These are phyloP conservation scores for Teratosphaeria epicoccoides DNA, from an alignment of 2,329 filamentous ascomycete genomes.

Conservation along the genomic window DNA sequence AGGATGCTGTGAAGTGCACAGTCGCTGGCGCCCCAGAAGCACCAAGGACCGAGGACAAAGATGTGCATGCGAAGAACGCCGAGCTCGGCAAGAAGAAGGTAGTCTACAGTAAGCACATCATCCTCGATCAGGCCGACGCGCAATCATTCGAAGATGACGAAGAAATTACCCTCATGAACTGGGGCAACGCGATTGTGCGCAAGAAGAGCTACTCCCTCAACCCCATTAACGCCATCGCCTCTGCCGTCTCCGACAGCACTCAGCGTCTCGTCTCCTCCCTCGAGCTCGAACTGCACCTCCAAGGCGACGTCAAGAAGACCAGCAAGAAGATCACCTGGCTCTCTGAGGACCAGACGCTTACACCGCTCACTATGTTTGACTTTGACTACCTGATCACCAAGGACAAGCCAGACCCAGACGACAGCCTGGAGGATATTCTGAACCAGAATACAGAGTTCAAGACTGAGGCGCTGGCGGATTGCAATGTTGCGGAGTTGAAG, in stretches of 20 bases:
- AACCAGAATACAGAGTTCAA: conserved; percentile 65
- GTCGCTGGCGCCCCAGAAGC: conserved; percentile 24
- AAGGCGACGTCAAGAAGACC: conserved; percentile 88
- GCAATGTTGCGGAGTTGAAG: conserved; percentile 67
- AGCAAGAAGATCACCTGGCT: conserved; percentile 97
- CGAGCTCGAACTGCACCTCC: conserved; percentile 77
- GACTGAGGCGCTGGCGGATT: conserved; percentile 67
- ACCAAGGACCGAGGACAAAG: conserved; percentile 59
- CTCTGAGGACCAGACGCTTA: conserved; percentile 62
- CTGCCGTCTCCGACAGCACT: conserved; percentile 35
- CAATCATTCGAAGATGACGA: conserved; percentile 72
- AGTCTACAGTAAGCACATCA: conserved; percentile 60
- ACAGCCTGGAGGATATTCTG: conserved; percentile 73
- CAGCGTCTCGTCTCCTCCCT: conserved; percentile 54
- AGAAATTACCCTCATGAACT: conserved; percentile 93
- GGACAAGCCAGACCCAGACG: conserved; percentile 83
- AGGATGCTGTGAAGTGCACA: conserved; percentile 49
- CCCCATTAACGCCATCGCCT: conserved; percentile 33
- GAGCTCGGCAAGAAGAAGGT: conserved; percentile 79
- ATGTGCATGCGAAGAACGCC: conserved; percentile 82
- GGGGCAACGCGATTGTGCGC: conserved; percentile 79
- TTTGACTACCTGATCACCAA: conserved; percentile 95
- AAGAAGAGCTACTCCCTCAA: conserved; percentile 48
- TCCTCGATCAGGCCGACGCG: conserved; percentile 80
- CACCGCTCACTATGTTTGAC: conserved; percentile 78